phyloP scores from a whole-genome alignment of 805 yeast genomes.

The Candida koratica region DNA sequence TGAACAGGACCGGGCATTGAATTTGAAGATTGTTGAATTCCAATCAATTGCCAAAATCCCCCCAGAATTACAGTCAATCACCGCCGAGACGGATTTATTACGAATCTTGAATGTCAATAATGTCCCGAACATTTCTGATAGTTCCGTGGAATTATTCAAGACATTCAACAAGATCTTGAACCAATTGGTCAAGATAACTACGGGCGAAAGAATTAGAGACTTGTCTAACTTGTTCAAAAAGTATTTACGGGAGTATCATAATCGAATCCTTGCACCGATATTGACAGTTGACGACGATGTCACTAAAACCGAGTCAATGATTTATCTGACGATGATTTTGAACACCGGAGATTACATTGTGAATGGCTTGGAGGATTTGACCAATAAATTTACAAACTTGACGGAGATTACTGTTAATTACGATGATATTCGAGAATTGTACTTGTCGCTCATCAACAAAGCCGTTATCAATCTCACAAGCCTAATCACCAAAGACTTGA shows the following conservation, averaged over 20 bases:
- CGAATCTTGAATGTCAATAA: slow-evolving; percentile 42
- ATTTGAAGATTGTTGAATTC: slow-evolving; percentile 61
- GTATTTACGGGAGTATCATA: slow-evolving; percentile 50
- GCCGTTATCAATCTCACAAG: slow-evolving; percentile 53
- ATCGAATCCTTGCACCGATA: slow-evolving; percentile 30
- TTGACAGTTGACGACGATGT: slow-evolving; percentile 27
- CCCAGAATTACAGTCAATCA: slow-evolving; percentile 24
- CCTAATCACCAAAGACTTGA: slow-evolving; percentile 58
- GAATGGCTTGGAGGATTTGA: slow-evolving; percentile 71
- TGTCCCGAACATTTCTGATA: slow-evolving; percentile 67
- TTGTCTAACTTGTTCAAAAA: slow-evolving; percentile 59
- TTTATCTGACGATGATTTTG: slow-evolving; percentile 64
- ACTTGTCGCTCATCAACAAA: slow-evolving; percentile 53
- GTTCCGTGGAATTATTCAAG: slow-evolving; percentile 84
- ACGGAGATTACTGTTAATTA: slow-evolving; percentile 45
- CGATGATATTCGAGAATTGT: slow-evolving; percentile 52
- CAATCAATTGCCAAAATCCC: slow-evolving; percentile 55
- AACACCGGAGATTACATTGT: slow-evolving; percentile 91
- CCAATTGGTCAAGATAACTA: slow-evolving; percentile 48
- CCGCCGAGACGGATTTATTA: slow-evolving; percentile 24
- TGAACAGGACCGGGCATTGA: slow-evolving; percentile 68
- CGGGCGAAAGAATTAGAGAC: slow-evolving; percentile 44
- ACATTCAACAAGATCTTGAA: slow-evolving; percentile 66
- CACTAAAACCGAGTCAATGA: slow-evolving; percentile 57
- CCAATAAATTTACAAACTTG: slow-evolving; percentile 49